Conservation (phyloP, 2,329 filamentous ascomycete species). For the Colletotrichum filicis region DNA sequence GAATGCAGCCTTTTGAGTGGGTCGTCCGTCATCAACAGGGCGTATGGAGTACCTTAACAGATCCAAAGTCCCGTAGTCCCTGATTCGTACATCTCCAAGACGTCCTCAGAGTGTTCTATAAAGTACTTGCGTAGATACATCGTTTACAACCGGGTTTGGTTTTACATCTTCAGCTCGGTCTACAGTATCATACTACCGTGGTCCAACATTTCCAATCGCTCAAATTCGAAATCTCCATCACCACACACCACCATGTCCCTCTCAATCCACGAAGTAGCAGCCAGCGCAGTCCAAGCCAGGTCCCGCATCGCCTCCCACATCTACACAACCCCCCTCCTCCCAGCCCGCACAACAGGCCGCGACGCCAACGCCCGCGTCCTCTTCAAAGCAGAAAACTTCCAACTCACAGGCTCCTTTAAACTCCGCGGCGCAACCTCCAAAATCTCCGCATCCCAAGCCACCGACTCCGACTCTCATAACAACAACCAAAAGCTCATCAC, state of each 20-base stretch:
- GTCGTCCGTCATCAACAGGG: neutral
- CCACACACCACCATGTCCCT: neutral
- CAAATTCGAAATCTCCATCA: neutral
- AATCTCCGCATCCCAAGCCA: slow-evolving; percentile 30
- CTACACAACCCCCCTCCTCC: slow-evolving; percentile 38
- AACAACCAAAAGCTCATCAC: slow-evolving; percentile 34
- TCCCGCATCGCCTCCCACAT: slow-evolving; percentile 37
- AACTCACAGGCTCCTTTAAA: slow-evolving; percentile 42
- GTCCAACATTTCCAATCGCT: neutral
- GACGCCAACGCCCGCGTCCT: slow-evolving; percentile 22
- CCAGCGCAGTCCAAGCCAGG: slow-evolving; percentile 33
- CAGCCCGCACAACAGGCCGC: slow-evolving; percentile 22
- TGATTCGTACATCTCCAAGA: neutral
- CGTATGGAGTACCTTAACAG: neutral
- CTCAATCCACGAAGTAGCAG: slow-evolving; percentile 25
- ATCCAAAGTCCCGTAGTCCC: neutral
- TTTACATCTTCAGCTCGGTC: neutral
- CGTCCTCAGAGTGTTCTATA: neutral
- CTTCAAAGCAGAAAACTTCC: slow-evolving; percentile 42
- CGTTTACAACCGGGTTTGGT: neutral
- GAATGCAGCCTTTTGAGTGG: neutral
- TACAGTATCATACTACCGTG: too few relatives aligned
- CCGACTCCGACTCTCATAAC: neutral
- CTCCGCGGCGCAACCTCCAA: slow-evolving; percentile 41
- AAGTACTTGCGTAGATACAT: neutral